Conservation (phyloP, 2,329 filamentous ascomycete species). For the Pleurostoma richardsiae region DNA sequence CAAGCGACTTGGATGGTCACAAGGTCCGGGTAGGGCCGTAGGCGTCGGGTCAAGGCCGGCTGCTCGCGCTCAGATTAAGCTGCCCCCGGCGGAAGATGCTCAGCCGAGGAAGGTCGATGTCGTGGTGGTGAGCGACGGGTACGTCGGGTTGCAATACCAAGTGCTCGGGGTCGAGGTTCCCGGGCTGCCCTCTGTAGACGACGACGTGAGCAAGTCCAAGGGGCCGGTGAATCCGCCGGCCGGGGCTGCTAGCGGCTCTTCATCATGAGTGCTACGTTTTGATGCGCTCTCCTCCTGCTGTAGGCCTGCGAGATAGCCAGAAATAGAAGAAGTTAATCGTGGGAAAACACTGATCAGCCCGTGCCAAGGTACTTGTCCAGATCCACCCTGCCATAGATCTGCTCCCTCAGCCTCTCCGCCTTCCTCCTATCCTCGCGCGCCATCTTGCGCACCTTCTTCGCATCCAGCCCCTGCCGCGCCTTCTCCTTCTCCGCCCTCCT, state of each 20-base stretch:
- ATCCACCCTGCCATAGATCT: constrained; percentile 73
- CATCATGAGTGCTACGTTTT: too few species aligned
- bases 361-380: constrained; percentile 66
- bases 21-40: constrained; percentile 18
- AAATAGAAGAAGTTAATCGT: neutral
- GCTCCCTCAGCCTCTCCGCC: constrained; percentile 57
- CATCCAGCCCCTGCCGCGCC: constrained; percentile 54
- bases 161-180: constrained; percentile 47
- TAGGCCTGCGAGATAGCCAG: neutral
- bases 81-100: constrained; percentile 43
- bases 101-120: constrained; percentile 64
- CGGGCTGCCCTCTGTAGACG: constrained; percentile 39
- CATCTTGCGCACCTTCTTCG: constrained; percentile 62
- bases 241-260: too few species aligned
- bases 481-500: constrained; percentile 36
- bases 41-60: constrained; percentile 40
- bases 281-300: neutral
- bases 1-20: constrained; percentile 75
- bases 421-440: constrained; percentile 58
- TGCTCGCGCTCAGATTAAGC: constrained; percentile 52
- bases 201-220: constrained; percentile 38
- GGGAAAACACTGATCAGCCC: constrained; percentile 7
- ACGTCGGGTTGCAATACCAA: constrained; percentile 65
- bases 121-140: constrained; percentile 78
- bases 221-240: constrained; percentile 14